Evolutionary conservation across 2,329 filamentous ascomycete genomes (phyloP).

Genomic region (Ophioceras dolichostomum): DNA sequence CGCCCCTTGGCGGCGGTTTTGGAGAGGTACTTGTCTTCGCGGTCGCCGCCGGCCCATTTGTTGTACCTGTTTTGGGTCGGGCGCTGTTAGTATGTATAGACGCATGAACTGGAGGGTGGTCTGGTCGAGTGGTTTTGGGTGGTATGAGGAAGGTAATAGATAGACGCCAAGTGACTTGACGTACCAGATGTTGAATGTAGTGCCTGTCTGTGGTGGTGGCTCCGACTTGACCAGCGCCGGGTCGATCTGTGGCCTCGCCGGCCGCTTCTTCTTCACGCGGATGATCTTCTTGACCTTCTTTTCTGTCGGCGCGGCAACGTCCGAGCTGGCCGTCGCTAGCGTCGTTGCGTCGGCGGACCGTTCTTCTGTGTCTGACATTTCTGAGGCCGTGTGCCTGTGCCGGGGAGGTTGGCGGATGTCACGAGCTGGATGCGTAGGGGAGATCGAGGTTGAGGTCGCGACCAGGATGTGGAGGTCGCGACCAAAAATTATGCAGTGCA

Average conservation of each 20-base stretch:
- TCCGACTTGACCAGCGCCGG: constrained; percentile 71
- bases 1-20: constrained; percentile 73
- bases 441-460: no score
- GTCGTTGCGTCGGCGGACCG: constrained; percentile 3
- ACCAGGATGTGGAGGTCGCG: no score
- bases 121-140: no score
- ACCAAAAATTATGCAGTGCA: no score
- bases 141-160: no score
- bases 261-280: constrained; percentile 68
- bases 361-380: constrained; percentile 12
- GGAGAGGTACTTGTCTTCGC: constrained; percentile 80
- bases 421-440: no score
- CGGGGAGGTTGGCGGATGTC: not conserved
- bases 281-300: constrained; percentile 83
- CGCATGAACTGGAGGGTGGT: no score
- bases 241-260: constrained; percentile 85
- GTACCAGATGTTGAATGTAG: constrained; percentile 95
- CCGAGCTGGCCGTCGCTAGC: not conserved
- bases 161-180: not conserved
- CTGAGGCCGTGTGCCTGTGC: no score
- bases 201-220: constrained; percentile 83
- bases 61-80: constrained; percentile 99
- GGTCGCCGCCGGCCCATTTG: constrained; percentile 93
- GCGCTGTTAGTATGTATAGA: no score
- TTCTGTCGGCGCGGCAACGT: constrained; percentile 10